A percentile compares a stretch with the other conserved stretches of the same genome.
Evolutionary conservation across 164 flowering plant species (phyloP).

Genomic region (Brasenia schreberi): DNA sequence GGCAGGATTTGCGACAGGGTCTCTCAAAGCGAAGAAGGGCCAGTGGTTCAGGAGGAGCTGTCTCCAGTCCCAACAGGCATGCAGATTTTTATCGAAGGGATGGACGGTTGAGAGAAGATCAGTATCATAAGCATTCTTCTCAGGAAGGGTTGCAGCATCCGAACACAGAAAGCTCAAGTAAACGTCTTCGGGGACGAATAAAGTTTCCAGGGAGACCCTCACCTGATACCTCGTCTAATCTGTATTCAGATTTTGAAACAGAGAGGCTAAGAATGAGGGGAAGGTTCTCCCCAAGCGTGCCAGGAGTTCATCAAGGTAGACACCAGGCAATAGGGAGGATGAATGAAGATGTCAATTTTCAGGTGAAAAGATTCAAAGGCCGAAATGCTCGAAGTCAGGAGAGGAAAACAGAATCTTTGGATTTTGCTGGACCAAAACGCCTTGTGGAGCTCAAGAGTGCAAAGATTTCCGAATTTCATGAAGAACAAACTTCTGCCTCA

Average conservation of each 20-base stretch:
- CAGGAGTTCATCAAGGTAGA: slow-evolving; percentile 30
- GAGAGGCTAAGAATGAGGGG: slow-evolving; percentile 18
- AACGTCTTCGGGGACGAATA: slow-evolving; percentile 61
- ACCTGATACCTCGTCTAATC: slow-evolving; percentile 12
- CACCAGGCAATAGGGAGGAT: slow-evolving; percentile 22
- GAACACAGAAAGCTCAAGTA: slow-evolving; percentile 36
- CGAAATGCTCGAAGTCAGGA: background rate
- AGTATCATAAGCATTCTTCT: slow-evolving; percentile 16
- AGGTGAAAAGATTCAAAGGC: slow-evolving; percentile 23
- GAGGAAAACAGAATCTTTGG: background rate
- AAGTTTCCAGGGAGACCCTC: slow-evolving; percentile 37
- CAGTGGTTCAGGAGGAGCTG: slow-evolving; percentile 46
- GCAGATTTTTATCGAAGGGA: slow-evolving; percentile 15
- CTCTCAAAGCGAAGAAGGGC: slow-evolving; percentile 50
- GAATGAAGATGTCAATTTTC: slow-evolving; percentile 21
- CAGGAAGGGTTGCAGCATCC: slow-evolving; percentile 26
- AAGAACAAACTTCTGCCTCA: slow-evolving; percentile 20
- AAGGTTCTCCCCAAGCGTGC: slow-evolving; percentile 33
- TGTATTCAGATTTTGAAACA: slow-evolving; percentile 24
- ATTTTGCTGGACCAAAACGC: slow-evolving; percentile 51
- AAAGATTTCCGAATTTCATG: slow-evolving; percentile 14
- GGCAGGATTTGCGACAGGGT: slow-evolving; percentile 52
- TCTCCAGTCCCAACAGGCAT: slow-evolving; percentile 25
- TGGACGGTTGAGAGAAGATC: slow-evolving; percentile 26
- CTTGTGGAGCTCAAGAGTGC: slow-evolving; percentile 45